Base-by-base conservation (phyloP, 2,329 filamentous ascomycete genomes). In the Trichoderma sp. region DNA sequence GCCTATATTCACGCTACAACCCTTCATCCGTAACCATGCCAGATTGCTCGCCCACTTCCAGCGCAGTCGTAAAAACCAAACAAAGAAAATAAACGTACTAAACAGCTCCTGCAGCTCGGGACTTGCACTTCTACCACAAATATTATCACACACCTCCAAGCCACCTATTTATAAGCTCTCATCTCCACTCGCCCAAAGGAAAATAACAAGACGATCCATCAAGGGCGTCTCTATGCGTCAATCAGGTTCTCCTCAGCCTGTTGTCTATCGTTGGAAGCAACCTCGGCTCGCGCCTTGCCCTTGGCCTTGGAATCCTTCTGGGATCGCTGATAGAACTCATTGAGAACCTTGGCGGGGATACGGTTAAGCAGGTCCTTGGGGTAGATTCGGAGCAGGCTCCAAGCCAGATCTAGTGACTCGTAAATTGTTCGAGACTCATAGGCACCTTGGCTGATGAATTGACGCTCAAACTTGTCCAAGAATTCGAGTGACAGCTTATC, bases 401-500 rank as follows among this genome's bases (percentile, higher is more conserved):
- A 99, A 52, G 96, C 96, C 75, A 97, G 88, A 76, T 99, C 96
- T 71, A 99, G 88, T 56, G 93, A 97, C 81, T 99, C 96, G 81
- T 89, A 94, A 78, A 99, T 97, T 72, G 86, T 90, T 76, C 96
- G 91, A 73, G 91, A 91, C 83, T 99, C 96, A 83, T 99, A 99
- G 21, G 94, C 85, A 66, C 92, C 93, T 82, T 99, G 96, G 72
- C 87, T 86, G 80, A 99, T 97, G 82, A 98, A 99, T 69, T 91
- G 93, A 72, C 92, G 91, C 84, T 99, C 96, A 78, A 99, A 99
- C 83, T 98, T 98, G 79, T 98, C 95, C 75, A 99, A 84, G 86
- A 99, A 99, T 81, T 99, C 96, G 46, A 99, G 88, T 10, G 95
- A 97, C 69, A 98, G 89, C 85, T 98, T 98, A 84, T 99, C 96